These are phyloP conservation scores for Fusarium nygamai DNA, from an alignment of 2,329 filamentous ascomycete species.

Conservation along the genomic window DNA sequence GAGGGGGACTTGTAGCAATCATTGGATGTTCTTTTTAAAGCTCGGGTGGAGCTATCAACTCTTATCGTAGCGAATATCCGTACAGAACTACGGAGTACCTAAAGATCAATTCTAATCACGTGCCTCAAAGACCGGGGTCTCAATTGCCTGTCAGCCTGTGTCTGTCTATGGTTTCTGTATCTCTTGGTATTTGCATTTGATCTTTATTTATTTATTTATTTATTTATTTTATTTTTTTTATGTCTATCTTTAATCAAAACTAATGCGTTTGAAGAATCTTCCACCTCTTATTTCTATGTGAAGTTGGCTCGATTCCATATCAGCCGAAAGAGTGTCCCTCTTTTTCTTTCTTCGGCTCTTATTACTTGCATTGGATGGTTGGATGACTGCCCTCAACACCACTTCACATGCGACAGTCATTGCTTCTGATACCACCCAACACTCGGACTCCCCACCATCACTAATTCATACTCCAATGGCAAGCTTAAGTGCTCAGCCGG, in stretches of 20 bases:
- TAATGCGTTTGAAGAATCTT: neutral
- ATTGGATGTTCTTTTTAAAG: slow-evolving; percentile 14
- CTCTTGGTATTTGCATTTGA: neutral
- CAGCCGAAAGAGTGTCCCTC: neutral
- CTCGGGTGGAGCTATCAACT: slow-evolving; percentile 17
- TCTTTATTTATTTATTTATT: neutral
- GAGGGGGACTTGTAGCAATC: neutral
- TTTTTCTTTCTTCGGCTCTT: neutral
- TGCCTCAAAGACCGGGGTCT: neutral
- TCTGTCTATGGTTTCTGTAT: neutral
- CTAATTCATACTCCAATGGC: slow-evolving; percentile 18
- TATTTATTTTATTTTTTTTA: neutral
- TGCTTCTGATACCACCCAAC: slow-evolving; percentile 12
- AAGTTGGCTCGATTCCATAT: neutral
- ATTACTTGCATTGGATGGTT: neutral
- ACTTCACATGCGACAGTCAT: slow-evolving; percentile 12
- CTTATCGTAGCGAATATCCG: neutral
- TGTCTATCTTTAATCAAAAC: no score
- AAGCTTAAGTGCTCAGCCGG: slow-evolving; percentile 4
- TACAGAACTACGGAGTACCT: neutral
- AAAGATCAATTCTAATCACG: slow-evolving; percentile 1
- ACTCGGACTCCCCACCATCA: slow-evolving; percentile 14
- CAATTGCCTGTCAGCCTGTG: neutral
- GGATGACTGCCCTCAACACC: slow-evolving; percentile 18
- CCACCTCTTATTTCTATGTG: neutral